Conservation (phyloP, 1,139 yeast genomes). For the Suhomyces yuchorum region DNA sequence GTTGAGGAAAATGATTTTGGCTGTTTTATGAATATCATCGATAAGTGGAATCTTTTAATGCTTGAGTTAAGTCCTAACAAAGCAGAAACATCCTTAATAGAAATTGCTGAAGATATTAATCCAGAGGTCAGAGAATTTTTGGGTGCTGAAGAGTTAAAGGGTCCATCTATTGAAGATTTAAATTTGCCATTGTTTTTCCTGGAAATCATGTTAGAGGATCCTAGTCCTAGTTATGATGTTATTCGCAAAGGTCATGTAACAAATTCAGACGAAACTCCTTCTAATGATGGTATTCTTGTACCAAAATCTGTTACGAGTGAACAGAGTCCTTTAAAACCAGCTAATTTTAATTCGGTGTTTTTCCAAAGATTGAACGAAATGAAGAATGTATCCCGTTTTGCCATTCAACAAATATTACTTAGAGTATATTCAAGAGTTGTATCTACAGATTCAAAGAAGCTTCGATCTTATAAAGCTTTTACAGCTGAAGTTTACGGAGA, state of each 20-base stretch:
- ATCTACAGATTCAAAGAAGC: constrained; percentile 66
- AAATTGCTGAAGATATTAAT: constrained; percentile 31
- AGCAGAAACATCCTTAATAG: constrained; percentile 10
- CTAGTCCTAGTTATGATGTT: constrained; percentile 17
- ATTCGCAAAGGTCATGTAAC: not conserved
- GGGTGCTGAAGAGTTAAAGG: constrained; percentile 19
- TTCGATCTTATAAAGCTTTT: constrained; percentile 78
- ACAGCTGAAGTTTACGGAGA: constrained; percentile 94
- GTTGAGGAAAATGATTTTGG: constrained; percentile 38
- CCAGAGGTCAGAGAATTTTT: constrained; percentile 31
- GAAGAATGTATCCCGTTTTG: constrained; percentile 52
- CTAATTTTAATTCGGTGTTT: constrained; percentile 30
- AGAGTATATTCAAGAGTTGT: constrained; percentile 77
- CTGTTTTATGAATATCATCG: constrained; percentile 39
- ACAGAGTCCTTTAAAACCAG: constrained; percentile 20
- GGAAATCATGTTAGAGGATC: constrained; percentile 26
- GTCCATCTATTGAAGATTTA: constrained; percentile 25
- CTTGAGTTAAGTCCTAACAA: constrained; percentile 36
- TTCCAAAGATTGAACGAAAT: constrained; percentile 34
- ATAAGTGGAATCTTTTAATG: constrained; percentile 48
- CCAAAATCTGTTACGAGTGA: constrained; percentile 8
- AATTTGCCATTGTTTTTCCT: constrained; percentile 28
- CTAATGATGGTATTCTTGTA: constrained; percentile 7
- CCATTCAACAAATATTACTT: constrained; percentile 69
- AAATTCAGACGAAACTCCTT: not conserved